Percentiles rank a stretch among this genome's conserved stretches.
Evolutionary conservation across 2,329 filamentous ascomycete species (phyloP).

Genomic region (Fusarium vanettenii): DNA sequence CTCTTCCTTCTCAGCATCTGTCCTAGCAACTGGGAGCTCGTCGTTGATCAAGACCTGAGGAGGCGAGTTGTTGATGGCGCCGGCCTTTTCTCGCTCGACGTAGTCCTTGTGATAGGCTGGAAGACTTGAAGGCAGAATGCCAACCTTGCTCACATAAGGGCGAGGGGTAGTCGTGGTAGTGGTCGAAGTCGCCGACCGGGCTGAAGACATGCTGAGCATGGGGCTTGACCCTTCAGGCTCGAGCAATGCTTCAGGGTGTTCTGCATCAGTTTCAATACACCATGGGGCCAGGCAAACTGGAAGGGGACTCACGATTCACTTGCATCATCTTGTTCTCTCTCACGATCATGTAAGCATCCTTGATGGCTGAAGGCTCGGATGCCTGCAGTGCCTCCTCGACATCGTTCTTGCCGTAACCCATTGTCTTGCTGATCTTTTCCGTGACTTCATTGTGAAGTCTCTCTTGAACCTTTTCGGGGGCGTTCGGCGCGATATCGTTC

Average conservation of each 20-base stretch:
- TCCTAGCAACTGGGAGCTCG: conserved; percentile 63
- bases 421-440: conserved; percentile 95
- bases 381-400: conserved; percentile 93
- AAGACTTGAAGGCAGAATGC: conserved; percentile 90
- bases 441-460: conserved; percentile 93
- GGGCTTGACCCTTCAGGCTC: conserved; percentile 59
- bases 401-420: conserved; percentile 96
- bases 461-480: conserved; percentile 82
- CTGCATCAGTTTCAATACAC: conserved; percentile 48
- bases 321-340: conserved; percentile 98
- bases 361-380: conserved; percentile 96
- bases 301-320: conserved; percentile 78
- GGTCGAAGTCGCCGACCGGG: conserved; percentile 63
- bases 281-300: neutral
- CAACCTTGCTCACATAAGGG: conserved; percentile 84
- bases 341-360: conserved; percentile 98
- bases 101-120: conserved; percentile 91
- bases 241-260: conserved; percentile 49
- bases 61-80: conserved; percentile 57
- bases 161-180: conserved; percentile 59
- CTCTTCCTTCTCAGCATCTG: conserved; percentile 82
- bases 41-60: conserved; percentile 59
- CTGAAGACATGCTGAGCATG: conserved; percentile 66
- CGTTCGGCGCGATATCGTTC: conserved; percentile 82
- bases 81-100: conserved; percentile 77